Evolutionary conservation across 495 filamentous ascomycete species (phyloP), one percentile per base, ranked within the genome.

Genomic region (Hypoxylon subgilvum): DNA sequence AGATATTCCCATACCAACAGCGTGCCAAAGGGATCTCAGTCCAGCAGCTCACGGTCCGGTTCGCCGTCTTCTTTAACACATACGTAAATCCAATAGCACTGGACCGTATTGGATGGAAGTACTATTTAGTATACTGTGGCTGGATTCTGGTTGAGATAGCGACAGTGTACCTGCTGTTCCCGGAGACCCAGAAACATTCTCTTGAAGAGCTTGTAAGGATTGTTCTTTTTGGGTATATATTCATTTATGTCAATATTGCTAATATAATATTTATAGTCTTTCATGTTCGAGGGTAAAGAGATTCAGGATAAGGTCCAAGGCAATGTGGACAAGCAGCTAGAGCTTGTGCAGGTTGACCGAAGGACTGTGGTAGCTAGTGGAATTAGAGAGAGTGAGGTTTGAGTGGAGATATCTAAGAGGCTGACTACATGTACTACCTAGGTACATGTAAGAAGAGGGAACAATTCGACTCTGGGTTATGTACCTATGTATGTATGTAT

Each of bases 81-180:
- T 82, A 79, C 51, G 78, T 83, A 25, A 85, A 85, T 53, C 83
- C 82, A 0, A 76, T 86, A 38, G 82, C 55, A 6, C 30, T 68
- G 10, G 55, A 74, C 30, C 71, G 65, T 4, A 79, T 82, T 28
- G 66, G 69, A 4, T 86, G 82, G 82, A 78, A 73, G 55, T 84
- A 78, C 65, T 76, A 82, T 8, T 52, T 82, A n/a, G 78, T 80
- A 14, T 84, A 84, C 63, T 84, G 77, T 65, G 76, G 74, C 40
- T 85, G 79, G 81, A 74, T 87, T 25, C 61, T 73, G 3, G 74
- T 85, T 30, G 83, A 86, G 55, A 63, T 82, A 8, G 43, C 74
- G 4, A 78, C 82, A 21, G 78, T 88, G 22, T 86, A 77, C 51
- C 70, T 83, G 42, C 66, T 86, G 30, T 86, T 84, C 69, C 83